phyloP scores from a whole-genome alignment of 169 alveolate species.

The Cystoisospora suis region DNA sequence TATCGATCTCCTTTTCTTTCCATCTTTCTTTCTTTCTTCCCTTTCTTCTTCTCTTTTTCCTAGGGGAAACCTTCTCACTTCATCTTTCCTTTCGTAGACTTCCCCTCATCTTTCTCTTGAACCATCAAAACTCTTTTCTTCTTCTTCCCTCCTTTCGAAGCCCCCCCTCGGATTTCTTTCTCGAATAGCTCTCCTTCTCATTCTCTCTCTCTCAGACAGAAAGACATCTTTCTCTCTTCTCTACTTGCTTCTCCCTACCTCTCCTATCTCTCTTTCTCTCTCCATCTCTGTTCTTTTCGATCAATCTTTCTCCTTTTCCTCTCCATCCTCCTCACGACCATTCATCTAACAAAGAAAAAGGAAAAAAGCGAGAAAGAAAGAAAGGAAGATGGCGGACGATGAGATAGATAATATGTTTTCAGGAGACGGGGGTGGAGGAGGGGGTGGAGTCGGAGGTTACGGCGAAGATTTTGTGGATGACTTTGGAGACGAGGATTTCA shows the following conservation, averaged over 20 bases:
- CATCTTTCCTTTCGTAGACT: not conserved
- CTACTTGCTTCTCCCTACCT: not conserved
- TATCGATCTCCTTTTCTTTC: not conserved
- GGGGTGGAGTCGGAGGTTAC: not conserved
- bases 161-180: not conserved
- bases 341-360: not conserved
- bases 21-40: not conserved
- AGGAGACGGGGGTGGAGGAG: slow-evolving; percentile 5
- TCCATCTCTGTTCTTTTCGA: not conserved
- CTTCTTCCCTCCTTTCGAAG: too few species aligned
- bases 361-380: not conserved
- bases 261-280: not conserved
- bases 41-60: not conserved
- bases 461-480: slow-evolving; percentile 58
- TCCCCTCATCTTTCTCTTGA: not conserved
- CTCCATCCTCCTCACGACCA: not conserved
- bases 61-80: not conserved
- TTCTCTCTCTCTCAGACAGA: not conserved
- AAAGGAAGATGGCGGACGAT: slow-evolving; percentile 42
- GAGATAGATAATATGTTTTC: slow-evolving; percentile 45
- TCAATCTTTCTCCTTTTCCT: not conserved
- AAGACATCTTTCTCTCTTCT: not conserved
- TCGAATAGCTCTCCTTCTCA: not conserved
- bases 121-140: too few species aligned
- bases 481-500: slow-evolving; percentile 44